These are phyloP conservation scores for Suhomyces panamericanus DNA, from an alignment of 1,139 yeast species.

Conservation along the genomic window DNA sequence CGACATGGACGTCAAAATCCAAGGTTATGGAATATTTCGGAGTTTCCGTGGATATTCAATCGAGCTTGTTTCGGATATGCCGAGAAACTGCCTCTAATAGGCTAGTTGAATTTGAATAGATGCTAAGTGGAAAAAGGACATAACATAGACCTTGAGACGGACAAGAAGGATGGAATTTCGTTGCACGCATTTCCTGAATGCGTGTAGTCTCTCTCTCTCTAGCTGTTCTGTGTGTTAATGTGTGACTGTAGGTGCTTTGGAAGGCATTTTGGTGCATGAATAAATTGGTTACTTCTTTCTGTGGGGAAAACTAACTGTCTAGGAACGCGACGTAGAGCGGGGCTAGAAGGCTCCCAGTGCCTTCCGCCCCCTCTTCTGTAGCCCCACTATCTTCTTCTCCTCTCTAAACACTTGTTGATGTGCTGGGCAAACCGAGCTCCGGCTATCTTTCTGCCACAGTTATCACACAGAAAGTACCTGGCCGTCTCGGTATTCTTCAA, in stretches of 20 bases:
- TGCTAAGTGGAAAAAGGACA: no score
- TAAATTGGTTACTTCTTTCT: no score
- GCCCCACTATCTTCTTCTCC: conserved; percentile 23
- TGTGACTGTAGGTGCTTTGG: background rate
- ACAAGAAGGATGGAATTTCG: no score
- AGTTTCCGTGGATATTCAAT: no score
- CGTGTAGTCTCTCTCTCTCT: background rate
- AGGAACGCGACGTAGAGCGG: background rate
- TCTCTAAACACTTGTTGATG: conserved; percentile 76
- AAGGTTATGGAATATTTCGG: no score
- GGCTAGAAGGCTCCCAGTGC: background rate
- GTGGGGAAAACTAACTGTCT: no score
- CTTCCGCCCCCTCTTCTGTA: background rate
- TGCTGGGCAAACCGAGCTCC: conserved; percentile 94
- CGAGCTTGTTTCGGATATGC: no score
- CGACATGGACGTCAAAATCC: no score
- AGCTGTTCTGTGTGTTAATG: background rate
- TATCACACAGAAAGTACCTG: conserved; percentile 71
- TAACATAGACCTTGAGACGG: no score
- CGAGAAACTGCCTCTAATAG: no score
- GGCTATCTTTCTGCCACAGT: conserved; percentile 83
- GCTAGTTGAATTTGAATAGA: no score
- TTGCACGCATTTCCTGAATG: background rate
- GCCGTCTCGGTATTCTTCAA: conserved; percentile 41
- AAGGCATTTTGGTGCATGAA: background rate